These are phyloP conservation scores for Xylariaceae sp. DNA, from an alignment of 2,329 filamentous ascomycete genomes.

Conservation along the genomic window DNA sequence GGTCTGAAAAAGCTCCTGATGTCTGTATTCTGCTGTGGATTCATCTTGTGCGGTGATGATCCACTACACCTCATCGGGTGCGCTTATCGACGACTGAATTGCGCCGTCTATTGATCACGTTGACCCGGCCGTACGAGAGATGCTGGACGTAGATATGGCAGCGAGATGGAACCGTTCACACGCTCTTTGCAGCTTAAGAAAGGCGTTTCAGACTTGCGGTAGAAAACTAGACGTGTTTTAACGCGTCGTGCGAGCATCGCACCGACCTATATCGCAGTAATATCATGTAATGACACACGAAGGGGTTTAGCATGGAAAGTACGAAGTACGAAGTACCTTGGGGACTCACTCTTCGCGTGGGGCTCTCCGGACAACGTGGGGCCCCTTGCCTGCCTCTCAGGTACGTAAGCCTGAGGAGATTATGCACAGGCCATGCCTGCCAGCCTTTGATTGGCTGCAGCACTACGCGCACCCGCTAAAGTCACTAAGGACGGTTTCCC, in stretches of 20 bases:
- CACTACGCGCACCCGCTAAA: neutral
- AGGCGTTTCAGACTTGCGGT: neutral
- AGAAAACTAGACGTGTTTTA: conserved; percentile 1
- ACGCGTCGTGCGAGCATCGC: conserved; percentile 1
- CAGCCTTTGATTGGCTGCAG: neutral
- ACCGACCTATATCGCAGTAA: neutral
- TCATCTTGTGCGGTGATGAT: conserved; percentile 7
- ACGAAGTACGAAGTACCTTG: neutral
- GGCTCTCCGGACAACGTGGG: too few species aligned
- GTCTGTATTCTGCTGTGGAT: conserved; percentile 25
- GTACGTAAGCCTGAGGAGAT: too few species aligned
- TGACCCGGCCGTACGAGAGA: neutral
- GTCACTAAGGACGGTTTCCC: neutral
- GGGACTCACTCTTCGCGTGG: neutral
- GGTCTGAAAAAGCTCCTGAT: conserved; percentile 32
- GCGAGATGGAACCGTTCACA: neutral
- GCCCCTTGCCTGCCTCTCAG: too few species aligned
- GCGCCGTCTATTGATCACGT: conserved; percentile 4
- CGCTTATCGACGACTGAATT: neutral
- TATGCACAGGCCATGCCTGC: too few species aligned
- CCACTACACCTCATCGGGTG: neutral
- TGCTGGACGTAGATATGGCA: neutral
- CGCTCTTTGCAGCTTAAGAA: too few species aligned
- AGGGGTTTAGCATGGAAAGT: neutral
- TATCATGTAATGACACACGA: neutral